Conservation (phyloP, 2,329 filamentous ascomycete species). For the Beauveria sp. region DNA sequence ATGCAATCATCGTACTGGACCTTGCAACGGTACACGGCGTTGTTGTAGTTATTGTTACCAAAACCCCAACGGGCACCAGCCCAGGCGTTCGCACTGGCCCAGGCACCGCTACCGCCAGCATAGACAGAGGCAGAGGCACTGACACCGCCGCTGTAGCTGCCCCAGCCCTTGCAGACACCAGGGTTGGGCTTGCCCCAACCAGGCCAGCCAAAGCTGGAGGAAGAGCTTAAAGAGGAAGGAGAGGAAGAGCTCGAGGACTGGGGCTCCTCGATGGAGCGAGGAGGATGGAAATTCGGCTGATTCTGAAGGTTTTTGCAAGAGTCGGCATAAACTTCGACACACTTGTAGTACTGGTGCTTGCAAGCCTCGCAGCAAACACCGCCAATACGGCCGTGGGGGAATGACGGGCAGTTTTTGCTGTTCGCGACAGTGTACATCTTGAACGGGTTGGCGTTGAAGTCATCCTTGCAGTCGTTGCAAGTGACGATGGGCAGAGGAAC, state of each 20-base stretch:
- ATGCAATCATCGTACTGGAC: slow-evolving; percentile 44
- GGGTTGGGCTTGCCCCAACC: slow-evolving; percentile 1
- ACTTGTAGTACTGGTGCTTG: slow-evolving; percentile 43
- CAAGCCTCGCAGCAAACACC: slow-evolving; percentile 45
- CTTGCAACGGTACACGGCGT: slow-evolving; percentile 35
- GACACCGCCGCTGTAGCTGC: slow-evolving; percentile 9
- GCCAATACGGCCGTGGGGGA: slow-evolving; percentile 27
- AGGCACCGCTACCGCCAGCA: slow-evolving; percentile 2
- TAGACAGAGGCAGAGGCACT: slow-evolving; percentile 5
- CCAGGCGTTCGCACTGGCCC: slow-evolving; percentile 7
- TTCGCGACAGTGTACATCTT: slow-evolving; percentile 44
- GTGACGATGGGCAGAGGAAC: slow-evolving; percentile 45
- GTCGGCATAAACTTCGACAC: slow-evolving; percentile 40
- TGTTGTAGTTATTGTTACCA: slow-evolving; percentile 24
- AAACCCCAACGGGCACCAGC: slow-evolving; percentile 18
- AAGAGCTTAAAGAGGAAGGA: not conserved
- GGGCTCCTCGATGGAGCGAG: slow-evolving; percentile 4
- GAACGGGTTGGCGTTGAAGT: slow-evolving; percentile 37
- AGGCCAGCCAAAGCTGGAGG: slow-evolving; percentile 6
- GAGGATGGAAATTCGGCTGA: slow-evolving; percentile 18
- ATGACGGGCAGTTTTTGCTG: slow-evolving; percentile 36
- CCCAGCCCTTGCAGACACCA: slow-evolving; percentile 4
- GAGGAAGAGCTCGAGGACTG: not conserved
- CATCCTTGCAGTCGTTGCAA: slow-evolving; percentile 43
- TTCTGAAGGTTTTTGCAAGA: slow-evolving; percentile 32